These are phyloP conservation scores for Brassica cretica DNA, from an alignment of 345 rosid species.

Conservation along the genomic window DNA sequence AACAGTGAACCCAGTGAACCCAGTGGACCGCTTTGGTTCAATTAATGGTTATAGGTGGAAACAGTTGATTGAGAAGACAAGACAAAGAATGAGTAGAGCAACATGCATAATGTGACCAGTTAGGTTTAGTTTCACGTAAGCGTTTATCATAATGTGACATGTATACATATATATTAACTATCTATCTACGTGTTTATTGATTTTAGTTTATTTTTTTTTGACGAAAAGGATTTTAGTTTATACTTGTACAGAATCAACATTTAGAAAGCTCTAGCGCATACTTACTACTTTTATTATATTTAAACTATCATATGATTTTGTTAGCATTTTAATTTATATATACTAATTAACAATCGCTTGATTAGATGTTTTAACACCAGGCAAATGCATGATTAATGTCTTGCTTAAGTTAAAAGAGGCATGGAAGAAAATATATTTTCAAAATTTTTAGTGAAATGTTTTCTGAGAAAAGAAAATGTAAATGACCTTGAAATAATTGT, in stretches of 20 bases:
- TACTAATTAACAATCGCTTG: conserved; percentile 1
- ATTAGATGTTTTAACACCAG: neutral
- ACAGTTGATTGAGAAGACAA: conserved; percentile 19
- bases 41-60: conserved; percentile 16
- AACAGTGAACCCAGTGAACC: conserved; percentile 4
- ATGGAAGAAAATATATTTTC: neutral
- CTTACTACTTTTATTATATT: neutral
- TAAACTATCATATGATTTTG: neutral
- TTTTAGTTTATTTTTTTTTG: too few species aligned
- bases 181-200: too few species aligned
- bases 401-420: neutral
- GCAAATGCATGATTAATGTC: neutral
- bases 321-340: neutral
- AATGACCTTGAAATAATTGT: neutral
- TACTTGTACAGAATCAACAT: neutral
- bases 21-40: conserved; percentile 23
- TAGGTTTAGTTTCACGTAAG: conserved; percentile 32
- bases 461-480: neutral
- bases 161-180: neutral
- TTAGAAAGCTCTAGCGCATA: neutral
- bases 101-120: conserved; percentile 37
- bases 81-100: conserved; percentile 12
- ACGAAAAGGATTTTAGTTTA: too few species aligned
- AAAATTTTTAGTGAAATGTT: neutral
- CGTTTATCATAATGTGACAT: neutral